These are phyloP conservation scores for Mycosphaerella sp. DNA, from an alignment of 2,329 filamentous ascomycete species.

Conservation along the genomic window DNA sequence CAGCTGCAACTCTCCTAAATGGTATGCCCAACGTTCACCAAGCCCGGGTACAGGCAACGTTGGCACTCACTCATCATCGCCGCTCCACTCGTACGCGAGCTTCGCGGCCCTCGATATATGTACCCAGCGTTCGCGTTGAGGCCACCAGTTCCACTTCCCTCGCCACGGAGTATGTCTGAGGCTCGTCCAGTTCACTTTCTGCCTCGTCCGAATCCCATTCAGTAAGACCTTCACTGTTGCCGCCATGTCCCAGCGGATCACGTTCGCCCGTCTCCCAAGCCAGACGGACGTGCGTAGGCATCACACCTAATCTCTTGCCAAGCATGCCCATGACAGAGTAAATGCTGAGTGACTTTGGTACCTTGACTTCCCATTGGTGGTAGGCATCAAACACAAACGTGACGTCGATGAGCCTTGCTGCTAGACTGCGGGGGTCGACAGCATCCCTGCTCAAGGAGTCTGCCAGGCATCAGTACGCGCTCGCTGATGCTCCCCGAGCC, in stretches of 20 bases:
- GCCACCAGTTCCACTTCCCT: slow-evolving; percentile 74
- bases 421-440: slow-evolving; percentile 71
- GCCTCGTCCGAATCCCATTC: slow-evolving; percentile 40
- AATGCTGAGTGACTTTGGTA: slow-evolving; percentile 72
- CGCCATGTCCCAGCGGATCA: slow-evolving; percentile 64
- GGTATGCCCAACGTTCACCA: no score
- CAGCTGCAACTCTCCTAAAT: no score
- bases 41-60: no score
- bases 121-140: slow-evolving; percentile 73
- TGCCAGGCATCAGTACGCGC: slow-evolving; percentile 33
- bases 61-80: not conserved
- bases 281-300: slow-evolving; percentile 59
- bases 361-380: slow-evolving; percentile 34
- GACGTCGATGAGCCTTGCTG: slow-evolving; percentile 63
- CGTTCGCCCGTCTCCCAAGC: slow-evolving; percentile 89
- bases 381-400: slow-evolving; percentile 49
- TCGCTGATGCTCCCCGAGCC: not conserved
- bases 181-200: slow-evolving; percentile 29
- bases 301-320: slow-evolving; percentile 59
- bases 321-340: slow-evolving; percentile 77
- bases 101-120: slow-evolving; percentile 69
- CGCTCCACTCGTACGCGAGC: slow-evolving; percentile 58
- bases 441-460: slow-evolving; percentile 15
- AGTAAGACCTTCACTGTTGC: slow-evolving; percentile 35
- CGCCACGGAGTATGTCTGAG: slow-evolving; percentile 59